These are phyloP conservation scores for Anacardium occidentale DNA, from an alignment of 345 rosid genomes.

Conservation along the genomic window DNA sequence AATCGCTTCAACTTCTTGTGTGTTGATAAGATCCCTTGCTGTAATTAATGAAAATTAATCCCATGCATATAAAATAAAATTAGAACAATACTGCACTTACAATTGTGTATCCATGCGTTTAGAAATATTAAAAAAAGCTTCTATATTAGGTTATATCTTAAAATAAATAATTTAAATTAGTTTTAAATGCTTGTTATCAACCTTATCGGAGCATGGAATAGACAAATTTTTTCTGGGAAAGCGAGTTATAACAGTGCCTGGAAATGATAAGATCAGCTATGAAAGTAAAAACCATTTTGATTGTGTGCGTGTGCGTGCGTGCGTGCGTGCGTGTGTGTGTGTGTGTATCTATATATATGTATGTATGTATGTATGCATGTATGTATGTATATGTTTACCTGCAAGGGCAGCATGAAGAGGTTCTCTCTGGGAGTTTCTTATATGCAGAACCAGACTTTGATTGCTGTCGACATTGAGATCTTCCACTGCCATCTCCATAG, in stretches of 20 bases:
- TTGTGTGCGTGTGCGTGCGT: no score
- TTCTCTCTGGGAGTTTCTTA: neutral
- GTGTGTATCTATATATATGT: no score
- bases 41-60: neutral
- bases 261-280: neutral
- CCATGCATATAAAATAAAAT: neutral
- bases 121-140: neutral
- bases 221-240: no score
- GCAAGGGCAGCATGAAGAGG: constrained; percentile 9
- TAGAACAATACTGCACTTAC: neutral
- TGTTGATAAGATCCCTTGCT: neutral
- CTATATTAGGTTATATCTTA: no score
- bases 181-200: no score
- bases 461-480: constrained; percentile 6
- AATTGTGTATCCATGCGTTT: neutral
- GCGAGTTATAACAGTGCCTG: neutral
- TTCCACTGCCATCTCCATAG: constrained; percentile 19
- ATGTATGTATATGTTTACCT: neutral
- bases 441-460: neutral
- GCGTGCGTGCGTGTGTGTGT: no score
- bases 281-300: neutral
- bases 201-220: no score
- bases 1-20: constrained; percentile 23
- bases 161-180: no score
- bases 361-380: neutral